phyloP scores from a whole-genome alignment of 1,284 basidiomycete species.

The Cerioporus squamosus region DNA sequence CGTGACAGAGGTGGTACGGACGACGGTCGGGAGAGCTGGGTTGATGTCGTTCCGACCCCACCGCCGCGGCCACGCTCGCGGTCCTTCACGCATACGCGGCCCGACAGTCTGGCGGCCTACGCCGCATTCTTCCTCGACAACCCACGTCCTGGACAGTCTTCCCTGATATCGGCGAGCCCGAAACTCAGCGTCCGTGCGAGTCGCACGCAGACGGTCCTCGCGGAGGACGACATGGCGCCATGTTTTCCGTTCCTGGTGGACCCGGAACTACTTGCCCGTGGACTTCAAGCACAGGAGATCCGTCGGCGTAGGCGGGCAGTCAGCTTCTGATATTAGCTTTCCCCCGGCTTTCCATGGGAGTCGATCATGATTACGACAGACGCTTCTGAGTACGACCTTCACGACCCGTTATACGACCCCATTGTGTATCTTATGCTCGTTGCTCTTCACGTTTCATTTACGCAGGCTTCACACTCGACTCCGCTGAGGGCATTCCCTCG shows the following conservation, averaged over 20 bases:
- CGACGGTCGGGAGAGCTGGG: not conserved
- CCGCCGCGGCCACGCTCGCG: not conserved
- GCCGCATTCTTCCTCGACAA: not conserved
- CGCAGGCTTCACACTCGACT: not conserved
- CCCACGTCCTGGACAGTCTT: not conserved
- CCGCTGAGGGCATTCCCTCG: not conserved
- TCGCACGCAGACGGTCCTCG: not conserved
- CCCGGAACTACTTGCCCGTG: constrained; percentile 6
- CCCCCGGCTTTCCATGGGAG: too few species aligned
- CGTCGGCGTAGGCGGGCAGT: constrained; percentile 5
- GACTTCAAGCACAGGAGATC: constrained; percentile 11
- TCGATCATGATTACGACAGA: too few species aligned
- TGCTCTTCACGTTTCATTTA: not conserved
- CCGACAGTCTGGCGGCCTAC: not conserved
- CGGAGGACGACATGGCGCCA: not conserved
- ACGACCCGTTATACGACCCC: not conserved
- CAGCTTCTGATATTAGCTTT: constrained; percentile 2
- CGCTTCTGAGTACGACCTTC: not conserved
- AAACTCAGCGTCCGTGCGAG: not conserved
- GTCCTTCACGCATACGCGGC: not conserved
- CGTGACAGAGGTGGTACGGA: not conserved
- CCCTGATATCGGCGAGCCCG: not conserved
- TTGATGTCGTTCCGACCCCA: not conserved
- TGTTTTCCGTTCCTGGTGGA: constrained; percentile 12
- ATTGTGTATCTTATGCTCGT: not conserved